phyloP scores from a whole-genome alignment of 2,329 filamentous ascomycete species.

The Fusarium sp. region DNA sequence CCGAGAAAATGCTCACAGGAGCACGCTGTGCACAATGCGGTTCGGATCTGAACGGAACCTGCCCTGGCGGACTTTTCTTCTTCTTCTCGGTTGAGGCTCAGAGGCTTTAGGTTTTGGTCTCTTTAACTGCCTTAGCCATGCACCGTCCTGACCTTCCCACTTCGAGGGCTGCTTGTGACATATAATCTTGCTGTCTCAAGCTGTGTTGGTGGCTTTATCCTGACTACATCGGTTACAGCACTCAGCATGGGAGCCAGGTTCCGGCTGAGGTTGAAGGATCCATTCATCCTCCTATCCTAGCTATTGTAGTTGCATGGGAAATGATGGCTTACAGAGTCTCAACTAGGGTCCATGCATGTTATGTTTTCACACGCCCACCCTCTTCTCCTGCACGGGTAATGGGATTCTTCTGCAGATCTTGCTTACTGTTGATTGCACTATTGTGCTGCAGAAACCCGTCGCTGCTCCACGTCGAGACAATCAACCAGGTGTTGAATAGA shows the following conservation, averaged over 20 bases:
- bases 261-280: background rate
- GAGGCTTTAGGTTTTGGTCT: background rate
- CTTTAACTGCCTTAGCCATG: constrained; percentile 3
- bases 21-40: background rate
- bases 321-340: constrained; percentile 41
- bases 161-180: constrained; percentile 17
- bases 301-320: constrained; percentile 33
- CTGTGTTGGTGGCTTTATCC: constrained; percentile 19
- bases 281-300: constrained; percentile 18
- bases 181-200: background rate
- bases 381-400: constrained; percentile 24
- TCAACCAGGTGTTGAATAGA: constrained; percentile 33
- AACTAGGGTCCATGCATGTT: constrained; percentile 32
- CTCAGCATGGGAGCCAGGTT: background rate
- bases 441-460: constrained; percentile 22
- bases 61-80: constrained; percentile 4
- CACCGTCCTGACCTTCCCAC: constrained; percentile 3
- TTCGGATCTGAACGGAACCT: background rate
- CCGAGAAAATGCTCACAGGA: constrained; percentile 13
- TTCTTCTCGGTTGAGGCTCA: constrained; percentile 22
- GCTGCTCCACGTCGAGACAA: constrained; percentile 15
- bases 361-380: constrained; percentile 10
- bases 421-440: constrained; percentile 26
- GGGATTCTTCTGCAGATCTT: constrained; percentile 23
- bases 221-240: constrained; percentile 1